Base-by-base conservation (phyloP, 352 stramenopile genomes). In the Globisporangium mamillatum region DNA sequence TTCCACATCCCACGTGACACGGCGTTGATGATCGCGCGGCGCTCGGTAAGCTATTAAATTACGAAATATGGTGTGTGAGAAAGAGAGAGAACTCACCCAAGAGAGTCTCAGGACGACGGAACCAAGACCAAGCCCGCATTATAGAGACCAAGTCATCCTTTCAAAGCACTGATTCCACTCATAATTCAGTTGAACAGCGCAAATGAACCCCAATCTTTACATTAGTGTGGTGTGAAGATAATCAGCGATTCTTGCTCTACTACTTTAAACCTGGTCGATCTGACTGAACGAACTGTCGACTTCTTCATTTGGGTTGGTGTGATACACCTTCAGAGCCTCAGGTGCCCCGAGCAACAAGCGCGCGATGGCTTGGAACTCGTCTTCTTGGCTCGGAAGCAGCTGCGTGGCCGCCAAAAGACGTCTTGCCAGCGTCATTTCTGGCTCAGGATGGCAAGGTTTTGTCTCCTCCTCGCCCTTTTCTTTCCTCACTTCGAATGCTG, bases 1-100 rank as follows among this genome's bases (percentile, higher is more conserved):
- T 78, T 94, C 66, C 75, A 67, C 41, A 91, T 93, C 66, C 85
- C 86, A 5, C 72, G 86, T 56, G 80, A 83, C 16, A 73, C 82
- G 2, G 84, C 86, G 41, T 55, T 92, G 29, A 83, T 74, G 64
- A 87, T 94, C 62, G 81, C 74, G 18, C 66, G 67, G 4, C 68
- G 74, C 38, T 70, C 67, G 52, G 53, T 64, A 32, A 53, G 46
- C 20, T 71, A 62, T 55, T 32, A 18, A 41, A 41, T 12, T 18
- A 50, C n/a, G 34, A 38, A 6, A 34, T 41, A 18, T 9, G 53
- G 1, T 14, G 5, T n/a, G 5, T n/a, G 18, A 22, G 25, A 27
- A 2, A 27, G 2, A 34, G 32, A 38, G 32, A 61, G 29, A 46
- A 22, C 20, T n/a, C 55, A 22, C 27, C 18, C 16, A 60, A 46